Evolutionary conservation across 805 yeast genomes (phyloP).

Genomic region (Sugiyamaella marilandica): DNA sequence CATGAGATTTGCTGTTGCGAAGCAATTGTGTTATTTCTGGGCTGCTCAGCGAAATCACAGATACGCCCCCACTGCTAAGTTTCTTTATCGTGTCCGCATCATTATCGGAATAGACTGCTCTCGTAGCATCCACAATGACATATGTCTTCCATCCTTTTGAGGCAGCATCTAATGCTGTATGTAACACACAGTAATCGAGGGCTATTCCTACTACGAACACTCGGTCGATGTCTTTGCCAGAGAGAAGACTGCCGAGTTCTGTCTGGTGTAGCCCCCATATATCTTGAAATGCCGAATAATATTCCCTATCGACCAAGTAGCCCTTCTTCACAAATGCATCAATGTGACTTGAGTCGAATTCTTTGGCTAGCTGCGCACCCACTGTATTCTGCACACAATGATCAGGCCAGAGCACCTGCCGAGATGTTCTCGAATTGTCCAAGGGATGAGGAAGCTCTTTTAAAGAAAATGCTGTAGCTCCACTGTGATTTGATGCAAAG

Average conservation of each 20-base stretch:
- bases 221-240: conserved; percentile 44
- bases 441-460: conserved; percentile 50
- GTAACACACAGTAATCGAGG: conserved; percentile 77
- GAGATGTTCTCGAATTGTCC: conserved; percentile 31
- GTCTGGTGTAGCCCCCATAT: conserved; percentile 70
- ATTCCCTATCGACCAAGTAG: conserved; percentile 64
- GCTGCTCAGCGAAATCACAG: background rate
- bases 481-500: conserved; percentile 66
- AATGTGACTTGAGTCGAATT: conserved; percentile 38
- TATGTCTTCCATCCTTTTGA: conserved; percentile 56
- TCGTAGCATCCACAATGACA: conserved; percentile 54
- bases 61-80: background rate
- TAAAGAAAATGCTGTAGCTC: conserved; percentile 45
- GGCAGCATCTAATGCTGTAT: conserved; percentile 68
- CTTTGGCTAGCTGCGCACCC: conserved; percentile 62
- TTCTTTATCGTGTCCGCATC: background rate
- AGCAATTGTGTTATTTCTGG: background rate
- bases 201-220: conserved; percentile 81
- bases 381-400: conserved; percentile 73
- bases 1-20: no score
- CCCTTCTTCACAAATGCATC: conserved; percentile 64
- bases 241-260: conserved; percentile 50
- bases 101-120: conserved; percentile 31
- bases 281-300: conserved; percentile 83
- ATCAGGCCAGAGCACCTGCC: conserved; percentile 74